These are phyloP conservation scores for Kockiozyma suomiensis DNA, from an alignment of 805 yeast genomes.

Conservation along the genomic window DNA sequence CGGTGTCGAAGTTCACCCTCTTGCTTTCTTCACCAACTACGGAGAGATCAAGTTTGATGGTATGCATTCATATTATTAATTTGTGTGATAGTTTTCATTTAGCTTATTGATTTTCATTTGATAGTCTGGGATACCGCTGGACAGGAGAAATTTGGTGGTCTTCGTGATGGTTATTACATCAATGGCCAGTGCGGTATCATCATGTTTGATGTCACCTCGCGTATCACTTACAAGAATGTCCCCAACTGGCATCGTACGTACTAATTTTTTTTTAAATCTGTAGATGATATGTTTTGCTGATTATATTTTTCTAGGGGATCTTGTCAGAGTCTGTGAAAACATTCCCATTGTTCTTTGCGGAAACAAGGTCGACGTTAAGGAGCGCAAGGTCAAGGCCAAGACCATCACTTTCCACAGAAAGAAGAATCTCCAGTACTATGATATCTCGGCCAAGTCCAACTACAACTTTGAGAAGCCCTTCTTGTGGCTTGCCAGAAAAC, in stretches of 20 bases:
- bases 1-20: constrained; percentile 99
- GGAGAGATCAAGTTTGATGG: constrained; percentile 96
- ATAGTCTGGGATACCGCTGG: constrained; percentile 99
- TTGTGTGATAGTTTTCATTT: neutral
- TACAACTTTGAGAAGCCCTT: constrained; percentile 99
- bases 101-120: neutral
- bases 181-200: constrained; percentile 99
- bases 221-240: constrained; percentile 99
- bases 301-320: constrained; percentile 50
- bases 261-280: neutral
- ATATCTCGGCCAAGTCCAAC: constrained; percentile 98
- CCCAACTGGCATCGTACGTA: constrained; percentile 97
- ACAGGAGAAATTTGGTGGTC: constrained; percentile 99
- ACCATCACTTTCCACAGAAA: constrained; percentile 99
- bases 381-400: constrained; percentile 99
- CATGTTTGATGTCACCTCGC: constrained; percentile 99
- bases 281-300: neutral
- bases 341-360: constrained; percentile 99
- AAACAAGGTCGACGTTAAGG: constrained; percentile 99
- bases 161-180: constrained; percentile 99
- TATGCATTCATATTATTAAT: constrained; percentile 1
- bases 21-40: constrained; percentile 95
- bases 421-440: constrained; percentile 99
- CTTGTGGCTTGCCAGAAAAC: constrained; percentile 99
- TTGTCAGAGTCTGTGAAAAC: constrained; percentile 99